Base-by-base conservation (phyloP, 1,284 basidiomycete genomes). In the Thecaphora frezii region DNA sequence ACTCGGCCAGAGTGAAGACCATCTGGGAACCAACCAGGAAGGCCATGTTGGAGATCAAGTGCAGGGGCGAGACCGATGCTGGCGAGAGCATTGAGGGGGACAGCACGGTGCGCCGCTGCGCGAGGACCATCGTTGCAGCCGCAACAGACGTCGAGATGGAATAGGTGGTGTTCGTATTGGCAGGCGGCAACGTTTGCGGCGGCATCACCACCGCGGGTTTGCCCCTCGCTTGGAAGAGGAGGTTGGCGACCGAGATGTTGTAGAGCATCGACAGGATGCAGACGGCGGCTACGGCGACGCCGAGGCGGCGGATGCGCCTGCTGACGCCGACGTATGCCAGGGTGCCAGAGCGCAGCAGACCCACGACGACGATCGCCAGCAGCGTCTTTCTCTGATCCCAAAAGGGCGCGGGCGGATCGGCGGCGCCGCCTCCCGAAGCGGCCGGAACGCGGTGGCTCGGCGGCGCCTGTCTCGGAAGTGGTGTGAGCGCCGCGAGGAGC, bases 211-310 rank as follows among this genome's bases (percentile, higher is more conserved):
- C 36, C 2, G 46, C 48, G 3, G 51, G 51, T 30, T 61, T 62
- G 1, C 55, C 19, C 18, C 59, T 51, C 5, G 64, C 67, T 26
- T 69, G 63, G 33, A 69, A 60, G 36, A 69, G 58, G 26, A 69
- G 39, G 30, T 69, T 69, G 46, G 64, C 63, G 23, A 66, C 40
- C 13, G 67, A 69, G 22, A 63, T 54, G 46, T 65, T 59, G 46
- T 66, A 69, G 12, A 69, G 59, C 2, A 57, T 54, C 47, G 63
- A 61, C 24, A 69, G 54, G 48, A 69, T 58, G 37, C 59, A 63
- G 44, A 57, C 58, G 16, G 67, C 67, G 21, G 63, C 67, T 3
- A 69, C 54, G 2, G 55, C 57, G 21, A 66, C 58, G 12, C 67
- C 60, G n/a, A 63, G 53, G 23, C 57, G 46, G 4, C 63, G 54